A percentile compares a stretch with the other conserved stretches of the same genome.
Conservation (phyloP, 2,329 filamentous ascomycete species). For the Botrytis elliptica region DNA sequence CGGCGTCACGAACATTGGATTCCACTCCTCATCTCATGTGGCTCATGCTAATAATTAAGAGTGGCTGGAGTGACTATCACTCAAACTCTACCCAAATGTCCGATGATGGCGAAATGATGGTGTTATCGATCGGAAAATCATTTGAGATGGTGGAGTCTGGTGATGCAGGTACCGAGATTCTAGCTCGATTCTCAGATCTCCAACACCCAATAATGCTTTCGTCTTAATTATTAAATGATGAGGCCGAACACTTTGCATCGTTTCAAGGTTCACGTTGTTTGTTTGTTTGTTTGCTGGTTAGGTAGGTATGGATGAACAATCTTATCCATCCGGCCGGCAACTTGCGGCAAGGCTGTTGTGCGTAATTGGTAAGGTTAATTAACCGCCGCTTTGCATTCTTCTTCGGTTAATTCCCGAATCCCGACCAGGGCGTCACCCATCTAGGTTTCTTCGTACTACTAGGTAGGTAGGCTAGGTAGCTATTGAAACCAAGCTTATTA, state of each 20-base stretch:
- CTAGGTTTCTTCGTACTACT: too few relatives aligned
- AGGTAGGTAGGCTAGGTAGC: too few relatives aligned
- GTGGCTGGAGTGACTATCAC: background rate
- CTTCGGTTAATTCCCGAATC: background rate
- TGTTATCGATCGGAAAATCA: constrained; percentile 7
- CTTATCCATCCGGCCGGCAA: background rate
- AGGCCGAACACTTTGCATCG: background rate
- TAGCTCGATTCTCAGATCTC: background rate
- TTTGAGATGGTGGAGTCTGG: constrained; percentile 4
- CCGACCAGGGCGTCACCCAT: background rate
- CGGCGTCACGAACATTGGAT: background rate
- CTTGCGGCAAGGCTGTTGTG: background rate
- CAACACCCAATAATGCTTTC: background rate
- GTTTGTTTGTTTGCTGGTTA: background rate
- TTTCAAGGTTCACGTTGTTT: background rate
- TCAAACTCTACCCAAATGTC: background rate
- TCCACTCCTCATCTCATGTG: background rate
- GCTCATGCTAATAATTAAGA: background rate
- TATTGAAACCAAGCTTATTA: too few relatives aligned
- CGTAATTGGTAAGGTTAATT: background rate
- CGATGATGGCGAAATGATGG: background rate
- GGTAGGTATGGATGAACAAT: background rate
- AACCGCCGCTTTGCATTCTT: background rate
- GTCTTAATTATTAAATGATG: background rate
- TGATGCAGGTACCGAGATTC: constrained; percentile 14